phyloP scores from a whole-genome alignment of 768 basidiomycete species.

The Boletus subparvulus region DNA sequence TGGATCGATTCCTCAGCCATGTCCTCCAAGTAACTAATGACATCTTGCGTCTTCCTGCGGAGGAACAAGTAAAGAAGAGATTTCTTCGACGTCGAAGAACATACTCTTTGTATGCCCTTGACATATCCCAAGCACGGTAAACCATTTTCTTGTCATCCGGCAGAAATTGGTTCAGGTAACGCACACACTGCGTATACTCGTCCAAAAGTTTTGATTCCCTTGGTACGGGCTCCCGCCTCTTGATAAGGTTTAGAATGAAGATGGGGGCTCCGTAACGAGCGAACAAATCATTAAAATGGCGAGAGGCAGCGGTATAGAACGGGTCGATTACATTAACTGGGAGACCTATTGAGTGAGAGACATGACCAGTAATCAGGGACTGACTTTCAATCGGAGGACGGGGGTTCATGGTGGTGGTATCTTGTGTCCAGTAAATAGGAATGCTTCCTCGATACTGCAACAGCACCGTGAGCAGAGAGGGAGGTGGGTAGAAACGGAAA shows the following conservation, averaged over 20 bases:
- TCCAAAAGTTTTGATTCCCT: conserved; percentile 88
- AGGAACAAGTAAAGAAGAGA: not conserved
- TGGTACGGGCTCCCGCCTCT: conserved; percentile 72
- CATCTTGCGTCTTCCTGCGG: conserved; percentile 87
- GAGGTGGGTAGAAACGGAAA: not conserved
- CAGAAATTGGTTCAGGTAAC: conserved; percentile 93
- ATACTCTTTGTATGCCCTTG: conserved; percentile 91
- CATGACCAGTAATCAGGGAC: conserved; percentile 24
- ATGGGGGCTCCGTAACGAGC: conserved; percentile 87
- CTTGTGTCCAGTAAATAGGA: conserved; percentile 96
- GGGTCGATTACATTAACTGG: conserved; percentile 92
- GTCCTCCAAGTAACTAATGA: conserved; percentile 92
- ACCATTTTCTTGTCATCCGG: conserved; percentile 83
- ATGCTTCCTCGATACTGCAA: conserved; percentile 90
- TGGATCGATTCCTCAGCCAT: conserved; percentile 92
- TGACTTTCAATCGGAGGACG: conserved; percentile 94
- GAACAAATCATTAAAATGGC: conserved; percentile 91
- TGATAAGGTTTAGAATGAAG: conserved; percentile 92
- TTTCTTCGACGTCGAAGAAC: conserved; percentile 12
- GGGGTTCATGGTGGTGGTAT: conserved; percentile 84
- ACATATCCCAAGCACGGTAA: conserved; percentile 97
- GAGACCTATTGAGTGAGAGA: conserved; percentile 3
- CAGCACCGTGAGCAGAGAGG: not conserved
- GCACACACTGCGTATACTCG: conserved; percentile 89
- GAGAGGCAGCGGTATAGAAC: conserved; percentile 88